phyloP scores from a whole-genome alignment of 768 basidiomycete species.

The Cystofilobasidium bisporidii region DNA sequence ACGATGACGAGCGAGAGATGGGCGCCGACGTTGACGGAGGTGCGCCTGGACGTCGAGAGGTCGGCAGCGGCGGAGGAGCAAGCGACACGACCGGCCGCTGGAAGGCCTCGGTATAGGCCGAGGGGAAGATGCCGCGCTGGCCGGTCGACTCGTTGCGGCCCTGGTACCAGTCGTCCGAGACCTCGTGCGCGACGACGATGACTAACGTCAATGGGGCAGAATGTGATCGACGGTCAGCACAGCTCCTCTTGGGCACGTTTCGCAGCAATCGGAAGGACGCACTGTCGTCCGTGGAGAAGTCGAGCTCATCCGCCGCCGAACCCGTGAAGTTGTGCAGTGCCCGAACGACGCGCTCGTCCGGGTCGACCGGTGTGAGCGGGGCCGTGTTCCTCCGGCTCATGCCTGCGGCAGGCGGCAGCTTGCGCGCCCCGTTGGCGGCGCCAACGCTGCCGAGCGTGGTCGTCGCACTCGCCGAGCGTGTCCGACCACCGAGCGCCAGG shows the following conservation, averaged over 20 bases:
- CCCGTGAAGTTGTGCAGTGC: constrained; percentile 68
- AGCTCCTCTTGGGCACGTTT: not conserved
- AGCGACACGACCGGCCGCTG: not conserved
- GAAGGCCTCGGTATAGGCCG: constrained; percentile 49
- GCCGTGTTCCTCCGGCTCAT: not conserved
- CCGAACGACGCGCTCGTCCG: constrained; percentile 42
- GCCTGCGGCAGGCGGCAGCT: not conserved
- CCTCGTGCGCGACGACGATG: constrained; percentile 66
- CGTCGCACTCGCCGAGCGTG: not conserved
- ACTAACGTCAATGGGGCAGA: constrained; percentile 43
- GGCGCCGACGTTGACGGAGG: not conserved
- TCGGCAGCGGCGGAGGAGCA: not conserved
- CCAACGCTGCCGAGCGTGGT: not conserved
- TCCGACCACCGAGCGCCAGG: not conserved
- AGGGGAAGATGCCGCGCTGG: constrained; percentile 69
- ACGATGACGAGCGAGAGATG: not conserved
- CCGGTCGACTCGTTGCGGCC: constrained; percentile 54
- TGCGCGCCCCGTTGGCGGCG: not conserved
- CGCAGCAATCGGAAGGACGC: not conserved
- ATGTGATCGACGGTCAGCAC: not conserved
- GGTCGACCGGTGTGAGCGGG: not conserved
- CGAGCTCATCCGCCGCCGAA: constrained; percentile 61
- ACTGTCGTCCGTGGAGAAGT: constrained; percentile 57
- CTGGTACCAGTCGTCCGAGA: constrained; percentile 85
- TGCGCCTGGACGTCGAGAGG: not conserved